phyloP scores from a whole-genome alignment of 1,139 yeast species.

The Geotrichum macrosporum region DNA sequence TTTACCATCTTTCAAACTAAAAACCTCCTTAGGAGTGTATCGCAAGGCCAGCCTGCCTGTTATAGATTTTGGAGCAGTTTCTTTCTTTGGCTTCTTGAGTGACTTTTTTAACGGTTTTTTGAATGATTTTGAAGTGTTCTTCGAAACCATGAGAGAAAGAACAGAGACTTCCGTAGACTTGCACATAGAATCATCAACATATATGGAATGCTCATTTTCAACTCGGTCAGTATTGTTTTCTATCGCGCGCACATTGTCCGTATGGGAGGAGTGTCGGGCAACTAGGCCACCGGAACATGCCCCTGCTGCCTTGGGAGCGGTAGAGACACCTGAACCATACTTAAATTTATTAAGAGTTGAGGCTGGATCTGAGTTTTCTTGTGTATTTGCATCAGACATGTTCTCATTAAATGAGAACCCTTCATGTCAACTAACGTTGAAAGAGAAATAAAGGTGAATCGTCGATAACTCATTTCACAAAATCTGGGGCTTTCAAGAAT shows the following conservation, averaged over 20 bases:
- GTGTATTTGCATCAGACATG: neutral
- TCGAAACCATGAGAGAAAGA: neutral
- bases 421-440: neutral
- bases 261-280: neutral
- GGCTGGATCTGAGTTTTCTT: neutral
- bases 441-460: neutral
- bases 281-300: neutral
- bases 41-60: constrained; percentile 8
- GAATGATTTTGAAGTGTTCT: neutral
- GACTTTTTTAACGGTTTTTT: neutral
- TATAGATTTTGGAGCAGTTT: neutral
- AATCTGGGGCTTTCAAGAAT: neutral
- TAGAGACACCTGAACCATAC: neutral
- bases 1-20: neutral
- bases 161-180: neutral
- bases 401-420: constrained; percentile 4
- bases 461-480: neutral
- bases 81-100: neutral
- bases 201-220: neutral
- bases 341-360: neutral
- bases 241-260: neutral
- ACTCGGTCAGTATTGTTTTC: neutral
- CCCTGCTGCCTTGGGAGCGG: neutral
- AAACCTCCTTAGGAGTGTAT: too few relatives aligned
- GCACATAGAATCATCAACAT: neutral